Percentiles rank a stretch among this genome's conserved stretches.
Conservation (phyloP, 768 basidiomycete genomes). For the Lactarius sanguifluus region DNA sequence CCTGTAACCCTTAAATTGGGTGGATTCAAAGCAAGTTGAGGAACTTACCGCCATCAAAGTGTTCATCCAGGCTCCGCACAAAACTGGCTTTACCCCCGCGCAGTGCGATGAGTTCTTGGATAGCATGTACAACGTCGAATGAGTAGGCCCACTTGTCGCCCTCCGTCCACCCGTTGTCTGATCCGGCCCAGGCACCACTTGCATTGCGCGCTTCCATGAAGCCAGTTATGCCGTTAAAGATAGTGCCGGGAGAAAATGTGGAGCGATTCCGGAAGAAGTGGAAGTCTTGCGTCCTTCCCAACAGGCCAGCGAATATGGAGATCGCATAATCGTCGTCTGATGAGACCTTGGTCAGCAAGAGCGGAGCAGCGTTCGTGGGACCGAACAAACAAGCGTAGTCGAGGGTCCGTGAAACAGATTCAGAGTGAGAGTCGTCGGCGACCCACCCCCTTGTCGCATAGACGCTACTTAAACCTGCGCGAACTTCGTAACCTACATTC, state of each 20-base stretch:
- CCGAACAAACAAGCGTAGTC: constrained; percentile 67
- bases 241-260: constrained; percentile 52
- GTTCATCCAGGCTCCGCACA: constrained; percentile 62
- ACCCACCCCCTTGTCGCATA: constrained; percentile 74
- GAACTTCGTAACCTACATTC: constrained; percentile 77
- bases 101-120: constrained; percentile 57
- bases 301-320: constrained; percentile 55
- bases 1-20: constrained; percentile 40
- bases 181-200: constrained; percentile 70
- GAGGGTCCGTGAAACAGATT: constrained; percentile 74
- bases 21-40: neutral
- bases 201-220: constrained; percentile 82
- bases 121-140: constrained; percentile 73
- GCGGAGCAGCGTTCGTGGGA: neutral
- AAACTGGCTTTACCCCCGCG: constrained; percentile 68
- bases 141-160: constrained; percentile 79
- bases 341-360: neutral
- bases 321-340: constrained; percentile 79
- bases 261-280: constrained; percentile 57
- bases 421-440: constrained; percentile 74
- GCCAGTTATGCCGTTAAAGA: constrained; percentile 68
- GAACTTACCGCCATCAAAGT: constrained; percentile 47
- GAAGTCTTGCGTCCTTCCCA: constrained; percentile 52
- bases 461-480: constrained; percentile 71
- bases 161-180: constrained; percentile 75